These are phyloP conservation scores for Nitzschia palea DNA, from an alignment of 108 stramenopile genomes.

Conservation along the genomic window DNA sequence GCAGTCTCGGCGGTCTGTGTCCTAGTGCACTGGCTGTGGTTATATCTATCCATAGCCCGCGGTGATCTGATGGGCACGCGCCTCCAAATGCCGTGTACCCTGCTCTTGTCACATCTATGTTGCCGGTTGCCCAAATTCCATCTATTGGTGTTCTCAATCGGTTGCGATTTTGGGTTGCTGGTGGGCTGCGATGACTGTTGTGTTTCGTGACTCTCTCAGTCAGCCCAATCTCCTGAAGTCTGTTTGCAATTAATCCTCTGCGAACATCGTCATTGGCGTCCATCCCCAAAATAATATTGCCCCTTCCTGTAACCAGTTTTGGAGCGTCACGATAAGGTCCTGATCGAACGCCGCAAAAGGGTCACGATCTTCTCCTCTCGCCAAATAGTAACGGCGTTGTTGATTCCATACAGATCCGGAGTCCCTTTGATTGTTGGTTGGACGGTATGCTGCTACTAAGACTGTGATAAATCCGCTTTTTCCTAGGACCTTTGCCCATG, in stretches of 20 bases:
- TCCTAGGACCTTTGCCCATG: not conserved
- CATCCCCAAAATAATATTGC: constrained; percentile 1
- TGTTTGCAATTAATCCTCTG: not conserved
- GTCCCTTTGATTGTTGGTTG: not conserved
- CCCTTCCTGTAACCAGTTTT: not conserved
- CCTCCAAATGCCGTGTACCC: not conserved
- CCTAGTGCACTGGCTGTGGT: not conserved
- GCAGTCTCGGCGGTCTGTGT: not conserved
- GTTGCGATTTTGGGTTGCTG: not conserved
- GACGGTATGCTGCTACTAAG: constrained; percentile 1
- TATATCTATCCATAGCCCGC: not conserved
- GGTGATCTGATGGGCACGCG: not conserved
- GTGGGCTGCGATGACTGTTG: not conserved
- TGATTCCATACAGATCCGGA: not conserved
- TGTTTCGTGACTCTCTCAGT: not conserved
- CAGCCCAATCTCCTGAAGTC: not conserved
- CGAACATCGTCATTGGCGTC: constrained; percentile 1
- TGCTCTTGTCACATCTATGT: not conserved
- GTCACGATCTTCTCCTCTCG: not conserved
- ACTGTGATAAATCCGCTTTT: not conserved
- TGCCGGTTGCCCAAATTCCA: not conserved
- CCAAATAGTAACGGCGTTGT: not conserved
- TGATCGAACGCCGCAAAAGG: not conserved
- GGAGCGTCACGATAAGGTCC: not conserved
- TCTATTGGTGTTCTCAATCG: not conserved